Evolutionary conservation across 345 rosid species (phyloP).

Genomic region (Populus simonii): DNA sequence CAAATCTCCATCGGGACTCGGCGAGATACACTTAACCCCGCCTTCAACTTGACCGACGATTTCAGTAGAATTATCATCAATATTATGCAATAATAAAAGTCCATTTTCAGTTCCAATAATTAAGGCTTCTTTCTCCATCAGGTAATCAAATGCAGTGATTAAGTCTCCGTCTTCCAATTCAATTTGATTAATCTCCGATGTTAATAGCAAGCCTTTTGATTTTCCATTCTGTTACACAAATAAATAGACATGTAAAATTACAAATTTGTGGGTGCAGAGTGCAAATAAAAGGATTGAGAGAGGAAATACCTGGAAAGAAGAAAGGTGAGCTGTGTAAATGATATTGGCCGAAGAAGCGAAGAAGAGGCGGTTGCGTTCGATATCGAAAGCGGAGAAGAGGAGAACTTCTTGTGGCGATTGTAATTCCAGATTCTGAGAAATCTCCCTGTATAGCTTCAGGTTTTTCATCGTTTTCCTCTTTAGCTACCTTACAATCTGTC

Average conservation of each 20-base stretch:
- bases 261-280: not conserved
- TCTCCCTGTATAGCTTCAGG: slow-evolving; percentile 63
- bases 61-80: slow-evolving; percentile 59
- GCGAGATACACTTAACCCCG: slow-evolving; percentile 71
- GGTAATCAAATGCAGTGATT: slow-evolving; percentile 75
- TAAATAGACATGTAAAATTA: not conserved
- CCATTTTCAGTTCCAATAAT: slow-evolving; percentile 74
- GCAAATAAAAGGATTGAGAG: too few species aligned
- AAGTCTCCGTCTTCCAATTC: slow-evolving; percentile 66
- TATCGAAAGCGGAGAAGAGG: slow-evolving; percentile 63
- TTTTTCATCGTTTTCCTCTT: slow-evolving; percentile 50
- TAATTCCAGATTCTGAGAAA: slow-evolving; percentile 51
- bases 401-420: slow-evolving; percentile 53
- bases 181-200: slow-evolving; percentile 44
- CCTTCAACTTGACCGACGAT: slow-evolving; percentile 85
- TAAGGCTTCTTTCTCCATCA: slow-evolving; percentile 90
- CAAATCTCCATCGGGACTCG: slow-evolving; percentile 88
- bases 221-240: slow-evolving; percentile 47
- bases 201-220: slow-evolving; percentile 28
- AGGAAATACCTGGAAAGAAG: slow-evolving; percentile 55
- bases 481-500: not conserved
- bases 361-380: slow-evolving; percentile 77
- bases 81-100: slow-evolving; percentile 52
- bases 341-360: slow-evolving; percentile 66
- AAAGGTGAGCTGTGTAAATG: slow-evolving; percentile 57